phyloP scores from a whole-genome alignment of 2,329 filamentous ascomycete genomes.

The Beauveria varroae region DNA sequence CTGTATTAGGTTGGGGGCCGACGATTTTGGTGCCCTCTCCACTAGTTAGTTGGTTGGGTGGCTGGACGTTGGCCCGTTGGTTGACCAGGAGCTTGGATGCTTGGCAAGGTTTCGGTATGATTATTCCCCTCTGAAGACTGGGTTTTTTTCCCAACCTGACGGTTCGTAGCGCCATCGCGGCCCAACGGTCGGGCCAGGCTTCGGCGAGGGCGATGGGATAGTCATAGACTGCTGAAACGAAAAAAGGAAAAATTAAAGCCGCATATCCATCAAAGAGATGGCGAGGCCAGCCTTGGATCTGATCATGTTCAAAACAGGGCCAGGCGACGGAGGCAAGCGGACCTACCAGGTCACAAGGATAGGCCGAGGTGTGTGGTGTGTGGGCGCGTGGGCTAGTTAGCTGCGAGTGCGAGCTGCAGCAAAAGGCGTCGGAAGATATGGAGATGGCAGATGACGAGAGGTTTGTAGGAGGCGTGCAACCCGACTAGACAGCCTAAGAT shows the following conservation, averaged over 20 bases:
- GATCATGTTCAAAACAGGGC: not conserved
- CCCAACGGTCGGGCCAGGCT: not conserved
- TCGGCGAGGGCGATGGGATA: not conserved
- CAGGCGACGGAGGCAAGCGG: conserved; percentile 2
- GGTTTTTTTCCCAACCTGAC: not conserved
- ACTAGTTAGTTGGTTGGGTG: not conserved
- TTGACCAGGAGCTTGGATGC: not conserved
- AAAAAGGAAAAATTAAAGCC: not conserved
- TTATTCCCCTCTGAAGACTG: not conserved
- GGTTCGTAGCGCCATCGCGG: not conserved
- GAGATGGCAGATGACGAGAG: not conserved
- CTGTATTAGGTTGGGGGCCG: not conserved
- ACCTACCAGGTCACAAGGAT: conserved; percentile 10
- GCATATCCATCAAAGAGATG: not conserved
- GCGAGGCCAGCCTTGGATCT: not conserved
- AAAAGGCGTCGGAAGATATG: not conserved
- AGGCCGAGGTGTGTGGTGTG: not conserved
- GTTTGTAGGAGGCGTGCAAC: not conserved
- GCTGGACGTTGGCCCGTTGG: not conserved
- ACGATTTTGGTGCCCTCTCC: not conserved
- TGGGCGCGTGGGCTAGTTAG: not conserved
- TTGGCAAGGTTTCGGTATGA: not conserved
- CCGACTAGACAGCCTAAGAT: not conserved
- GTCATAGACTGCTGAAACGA: not conserved
- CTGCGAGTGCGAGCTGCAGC: conserved; percentile 6